phyloP scores from a whole-genome alignment of 345 rosid genomes.

The Salix caprea region DNA sequence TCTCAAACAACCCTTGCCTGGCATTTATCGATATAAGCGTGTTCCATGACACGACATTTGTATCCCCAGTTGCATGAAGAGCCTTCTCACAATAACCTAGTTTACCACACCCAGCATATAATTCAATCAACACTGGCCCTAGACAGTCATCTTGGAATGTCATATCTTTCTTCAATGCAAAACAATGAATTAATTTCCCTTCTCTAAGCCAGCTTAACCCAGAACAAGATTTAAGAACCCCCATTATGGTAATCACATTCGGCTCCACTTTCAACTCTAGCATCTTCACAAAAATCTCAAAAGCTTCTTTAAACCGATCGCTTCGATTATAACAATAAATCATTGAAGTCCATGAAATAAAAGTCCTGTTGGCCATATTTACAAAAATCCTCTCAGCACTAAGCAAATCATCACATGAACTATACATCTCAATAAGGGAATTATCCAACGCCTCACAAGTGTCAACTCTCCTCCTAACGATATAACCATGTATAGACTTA shows the following conservation, averaged over 20 bases:
- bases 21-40: slow-evolving; percentile 56
- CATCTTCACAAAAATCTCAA: slow-evolving; percentile 52
- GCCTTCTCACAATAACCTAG: slow-evolving; percentile 40
- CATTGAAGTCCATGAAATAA: slow-evolving; percentile 70
- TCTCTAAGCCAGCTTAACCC: slow-evolving; percentile 48
- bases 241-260: slow-evolving; percentile 56
- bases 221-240: slow-evolving; percentile 62
- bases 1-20: slow-evolving; percentile 41
- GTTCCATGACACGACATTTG: slow-evolving; percentile 65
- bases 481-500: slow-evolving; percentile 46
- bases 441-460: slow-evolving; percentile 41
- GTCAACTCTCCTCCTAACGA: slow-evolving; percentile 33
- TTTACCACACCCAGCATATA: slow-evolving; percentile 56
- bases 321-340: slow-evolving; percentile 60
- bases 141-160: slow-evolving; percentile 41
- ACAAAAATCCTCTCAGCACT: slow-evolving; percentile 56
- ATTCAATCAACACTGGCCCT: slow-evolving; percentile 63
- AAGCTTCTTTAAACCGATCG: slow-evolving; percentile 45
- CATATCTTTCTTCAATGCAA: slow-evolving; percentile 38
- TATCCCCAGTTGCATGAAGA: slow-evolving; percentile 36
- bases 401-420: slow-evolving; percentile 62
- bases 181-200: slow-evolving; percentile 76
- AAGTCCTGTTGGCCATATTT: slow-evolving; percentile 16
- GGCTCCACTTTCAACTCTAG: slow-evolving; percentile 36
- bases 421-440: slow-evolving; percentile 56